Percentiles rank a stretch among this genome's conserved stretches.
Evolutionary conservation across 2,329 filamentous ascomycete genomes (phyloP).

Genomic region (Podosphaera aphanis): DNA sequence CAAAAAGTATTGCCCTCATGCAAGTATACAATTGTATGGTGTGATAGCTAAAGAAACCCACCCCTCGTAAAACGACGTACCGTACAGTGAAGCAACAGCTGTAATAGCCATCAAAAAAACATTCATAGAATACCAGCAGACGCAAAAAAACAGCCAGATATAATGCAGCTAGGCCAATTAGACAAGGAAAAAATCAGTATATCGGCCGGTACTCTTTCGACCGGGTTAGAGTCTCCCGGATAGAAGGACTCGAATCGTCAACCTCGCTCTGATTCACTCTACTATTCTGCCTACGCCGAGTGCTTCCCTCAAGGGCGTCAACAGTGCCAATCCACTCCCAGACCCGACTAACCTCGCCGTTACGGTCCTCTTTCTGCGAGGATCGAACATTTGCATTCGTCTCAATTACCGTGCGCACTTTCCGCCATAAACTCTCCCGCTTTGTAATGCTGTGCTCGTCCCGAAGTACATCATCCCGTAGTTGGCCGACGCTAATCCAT

Average conservation of each 20-base stretch:
- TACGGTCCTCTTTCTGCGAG: constrained; percentile 41
- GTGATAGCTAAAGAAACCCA: not conserved
- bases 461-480: constrained; percentile 75
- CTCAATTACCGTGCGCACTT: constrained; percentile 67
- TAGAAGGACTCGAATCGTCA: constrained; percentile 8
- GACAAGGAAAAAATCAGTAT: constrained; percentile 8
- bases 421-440: constrained; percentile 62
- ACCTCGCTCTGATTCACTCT: constrained; percentile 18
- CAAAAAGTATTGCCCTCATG: too few species aligned
- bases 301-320: constrained; percentile 7
- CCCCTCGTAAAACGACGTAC: not conserved
- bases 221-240: constrained; percentile 7
- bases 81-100: too few species aligned
- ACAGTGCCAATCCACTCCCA: constrained; percentile 49
- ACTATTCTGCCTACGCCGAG: constrained; percentile 23
- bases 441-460: constrained; percentile 55
- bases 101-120: too few species aligned
- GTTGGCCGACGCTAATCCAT: constrained; percentile 68
- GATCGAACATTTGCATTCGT: constrained; percentile 79
- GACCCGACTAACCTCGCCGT: constrained; percentile 39
- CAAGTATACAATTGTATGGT: not conserved
- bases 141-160: not conserved
- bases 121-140: too few species aligned
- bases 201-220: constrained; percentile 16
- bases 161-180: not conserved